phyloP scores from a whole-genome alignment of 352 stramenopile species.

The Pythium monospermum region DNA sequence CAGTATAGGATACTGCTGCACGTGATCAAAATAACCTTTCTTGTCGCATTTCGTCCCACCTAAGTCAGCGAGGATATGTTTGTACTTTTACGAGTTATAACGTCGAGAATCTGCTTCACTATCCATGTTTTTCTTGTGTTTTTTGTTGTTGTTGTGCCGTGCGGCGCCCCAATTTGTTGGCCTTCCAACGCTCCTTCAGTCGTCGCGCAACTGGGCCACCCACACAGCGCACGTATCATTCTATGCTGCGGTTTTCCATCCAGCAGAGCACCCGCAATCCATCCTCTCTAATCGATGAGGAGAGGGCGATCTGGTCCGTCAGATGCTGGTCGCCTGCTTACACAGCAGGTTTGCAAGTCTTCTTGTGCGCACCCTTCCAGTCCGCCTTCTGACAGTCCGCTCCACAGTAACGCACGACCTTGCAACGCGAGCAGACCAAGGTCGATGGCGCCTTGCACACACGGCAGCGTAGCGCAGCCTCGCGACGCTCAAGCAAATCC shows the following conservation, averaged over 20 bases:
- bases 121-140: constrained; percentile 7
- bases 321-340: constrained; percentile 10
- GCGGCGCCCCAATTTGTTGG: background rate
- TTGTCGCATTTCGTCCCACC: too few species aligned
- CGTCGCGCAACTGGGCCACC: background rate
- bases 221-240: background rate
- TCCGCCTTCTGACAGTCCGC: constrained; percentile 87
- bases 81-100: constrained; percentile 20
- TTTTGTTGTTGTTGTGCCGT: background rate
- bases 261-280: background rate
- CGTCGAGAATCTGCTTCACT: constrained; percentile 18
- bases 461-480: constrained; percentile 66
- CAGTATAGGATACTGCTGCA: too few species aligned
- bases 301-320: background rate
- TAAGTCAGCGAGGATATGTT: too few species aligned
- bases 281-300: constrained; percentile 2
- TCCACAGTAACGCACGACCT: constrained; percentile 81
- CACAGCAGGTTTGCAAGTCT: constrained; percentile 67
- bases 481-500: constrained; percentile 68
- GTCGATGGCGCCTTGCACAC: constrained; percentile 75
- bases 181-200: constrained; percentile 9
- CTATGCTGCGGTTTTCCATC: constrained; percentile 7
- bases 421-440: constrained; percentile 85
- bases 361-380: constrained; percentile 85
- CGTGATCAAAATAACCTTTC: too few species aligned